phyloP scores from a whole-genome alignment of 2,329 filamentous ascomycete species.

The Ophiosphaerella korrae region DNA sequence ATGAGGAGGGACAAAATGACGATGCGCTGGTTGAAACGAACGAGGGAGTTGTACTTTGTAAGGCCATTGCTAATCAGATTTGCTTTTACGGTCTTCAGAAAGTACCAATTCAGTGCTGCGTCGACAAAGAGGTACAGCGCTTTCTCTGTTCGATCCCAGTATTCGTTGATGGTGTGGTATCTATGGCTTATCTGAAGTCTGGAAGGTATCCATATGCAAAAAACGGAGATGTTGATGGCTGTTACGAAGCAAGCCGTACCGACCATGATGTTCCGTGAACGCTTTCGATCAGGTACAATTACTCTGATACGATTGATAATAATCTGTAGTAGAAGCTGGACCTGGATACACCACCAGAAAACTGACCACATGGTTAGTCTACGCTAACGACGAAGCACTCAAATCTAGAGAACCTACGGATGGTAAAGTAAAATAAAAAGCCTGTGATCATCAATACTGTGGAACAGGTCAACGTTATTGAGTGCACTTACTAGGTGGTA shows the following conservation, averaged over 20 bases:
- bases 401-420: conserved; percentile 19
- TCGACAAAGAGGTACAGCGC: conserved; percentile 46
- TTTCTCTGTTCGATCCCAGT: conserved; percentile 49
- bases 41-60: conserved; percentile 57
- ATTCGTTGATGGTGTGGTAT: conserved; percentile 43
- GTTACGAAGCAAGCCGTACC: conserved; percentile 46
- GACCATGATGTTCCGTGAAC: conserved; percentile 44
- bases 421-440: conserved; percentile 42
- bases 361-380: conserved; percentile 20
- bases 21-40: conserved; percentile 57
- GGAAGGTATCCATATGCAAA: conserved; percentile 50
- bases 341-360: conserved; percentile 47
- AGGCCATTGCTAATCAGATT: conserved; percentile 56
- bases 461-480: too few species aligned
- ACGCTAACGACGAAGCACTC: too few species aligned
- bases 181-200: conserved; percentile 38
- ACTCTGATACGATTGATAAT: conserved; percentile 49
- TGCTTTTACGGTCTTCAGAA: conserved; percentile 51
- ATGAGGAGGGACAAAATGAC: conserved; percentile 57
- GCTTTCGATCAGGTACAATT: conserved; percentile 40
- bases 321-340: conserved; percentile 47
- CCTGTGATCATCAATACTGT: conserved; percentile 20
- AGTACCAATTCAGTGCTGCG: conserved; percentile 47
- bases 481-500: conserved; percentile 39
- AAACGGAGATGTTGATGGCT: conserved; percentile 44